Evolutionary conservation across 2,329 filamentous ascomycete species (phyloP).

Genomic region (Microdochium paspali): DNA sequence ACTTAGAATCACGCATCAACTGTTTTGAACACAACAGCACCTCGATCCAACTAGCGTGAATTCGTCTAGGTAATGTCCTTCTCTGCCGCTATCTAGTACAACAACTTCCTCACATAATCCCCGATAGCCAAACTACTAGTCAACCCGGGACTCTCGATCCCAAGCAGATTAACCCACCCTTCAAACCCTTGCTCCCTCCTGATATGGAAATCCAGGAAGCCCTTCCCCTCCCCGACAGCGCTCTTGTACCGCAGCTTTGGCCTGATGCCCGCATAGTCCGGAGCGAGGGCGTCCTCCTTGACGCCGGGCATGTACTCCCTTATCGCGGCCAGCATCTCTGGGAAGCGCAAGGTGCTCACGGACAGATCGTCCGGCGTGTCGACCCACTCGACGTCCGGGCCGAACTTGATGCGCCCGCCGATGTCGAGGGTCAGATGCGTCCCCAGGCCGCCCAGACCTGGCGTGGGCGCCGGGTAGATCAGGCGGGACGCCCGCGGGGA

Average conservation of each 20-base stretch:
- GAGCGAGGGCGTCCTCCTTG: slow-evolving; percentile 52
- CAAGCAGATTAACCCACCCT: slow-evolving; percentile 83
- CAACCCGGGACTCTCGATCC: slow-evolving; percentile 87
- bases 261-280: slow-evolving; percentile 87
- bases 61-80: too few relatives aligned
- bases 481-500: slow-evolving; percentile 59
- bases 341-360: slow-evolving; percentile 54
- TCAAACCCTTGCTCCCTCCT: slow-evolving; percentile 64
- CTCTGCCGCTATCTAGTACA: too few relatives aligned
- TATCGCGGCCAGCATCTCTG: slow-evolving; percentile 65
- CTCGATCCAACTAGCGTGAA: too few relatives aligned
- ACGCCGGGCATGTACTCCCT: slow-evolving; percentile 68
- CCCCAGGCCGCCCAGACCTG: slow-evolving; percentile 75
- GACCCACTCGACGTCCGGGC: slow-evolving; percentile 93
- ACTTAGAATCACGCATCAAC: too few relatives aligned
- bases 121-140: slow-evolving; percentile 82
- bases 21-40: too few relatives aligned
- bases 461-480: slow-evolving; percentile 78
- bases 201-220: slow-evolving; percentile 81
- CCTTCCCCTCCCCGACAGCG: slow-evolving; percentile 52
- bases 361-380: slow-evolving; percentile 59
- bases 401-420: slow-evolving; percentile 75
- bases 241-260: slow-evolving; percentile 64
- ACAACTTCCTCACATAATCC: too few relatives aligned
- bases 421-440: slow-evolving; percentile 92